These are phyloP conservation scores for Physaria fendleri DNA, from an alignment of 345 rosid genomes.

Conservation along the genomic window DNA sequence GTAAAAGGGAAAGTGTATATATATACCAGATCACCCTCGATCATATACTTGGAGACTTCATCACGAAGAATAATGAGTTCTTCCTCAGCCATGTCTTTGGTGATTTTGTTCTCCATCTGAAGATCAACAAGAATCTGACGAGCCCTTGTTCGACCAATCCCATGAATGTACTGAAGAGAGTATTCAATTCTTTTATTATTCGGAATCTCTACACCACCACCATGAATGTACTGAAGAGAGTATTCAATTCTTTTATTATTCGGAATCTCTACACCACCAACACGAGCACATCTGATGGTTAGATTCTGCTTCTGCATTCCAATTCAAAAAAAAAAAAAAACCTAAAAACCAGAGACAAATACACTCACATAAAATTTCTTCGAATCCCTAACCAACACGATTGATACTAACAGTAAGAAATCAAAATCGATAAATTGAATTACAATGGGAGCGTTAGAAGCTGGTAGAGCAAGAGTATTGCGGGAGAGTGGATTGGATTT, in stretches of 20 bases:
- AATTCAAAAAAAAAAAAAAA: conserved; percentile 1
- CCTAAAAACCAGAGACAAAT: neutral
- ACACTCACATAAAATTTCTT: neutral
- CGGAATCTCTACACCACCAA: conserved; percentile 91
- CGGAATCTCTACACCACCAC: too few relatives aligned
- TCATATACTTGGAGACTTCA: conserved; percentile 84
- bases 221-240: conserved; percentile 90
- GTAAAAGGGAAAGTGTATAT: too few relatives aligned
- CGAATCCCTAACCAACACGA: neutral
- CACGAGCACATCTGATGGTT: conserved; percentile 71
- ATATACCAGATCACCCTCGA: conserved; percentile 91
- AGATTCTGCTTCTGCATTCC: conserved; percentile 39
- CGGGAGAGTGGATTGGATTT: conserved; percentile 32
- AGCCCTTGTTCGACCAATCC: conserved; percentile 71
- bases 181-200: too few relatives aligned
- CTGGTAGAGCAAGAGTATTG: conserved; percentile 39
- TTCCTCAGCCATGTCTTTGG: conserved; percentile 80
- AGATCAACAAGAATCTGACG: conserved; percentile 68
- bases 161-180: too few relatives aligned
- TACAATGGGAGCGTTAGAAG: conserved; percentile 44
- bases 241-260: conserved; percentile 67
- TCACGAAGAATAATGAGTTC: conserved; percentile 75
- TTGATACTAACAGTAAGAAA: neutral
- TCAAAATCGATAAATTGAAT: neutral
- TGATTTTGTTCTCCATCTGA: conserved; percentile 71